Percentiles rank a stretch among this genome's conserved stretches.
phyloP scores from a whole-genome alignment of 306 rosid genomes.

The Elaeagnus macrophylla region DNA sequence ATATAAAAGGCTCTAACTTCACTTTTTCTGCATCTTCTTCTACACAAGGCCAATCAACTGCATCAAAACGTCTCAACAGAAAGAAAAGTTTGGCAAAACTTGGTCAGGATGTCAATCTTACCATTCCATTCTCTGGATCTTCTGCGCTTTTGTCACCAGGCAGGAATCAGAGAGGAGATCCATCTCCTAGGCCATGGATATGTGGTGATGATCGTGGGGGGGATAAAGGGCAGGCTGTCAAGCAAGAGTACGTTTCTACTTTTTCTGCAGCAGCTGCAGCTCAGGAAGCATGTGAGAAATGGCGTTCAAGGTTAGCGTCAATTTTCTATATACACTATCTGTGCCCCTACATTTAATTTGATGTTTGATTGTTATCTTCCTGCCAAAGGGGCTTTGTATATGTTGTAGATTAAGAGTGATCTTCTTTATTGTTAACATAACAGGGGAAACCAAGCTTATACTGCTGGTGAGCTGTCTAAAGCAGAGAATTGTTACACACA shows the following conservation, averaged over 20 bases:
- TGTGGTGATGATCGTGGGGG: conserved; percentile 25
- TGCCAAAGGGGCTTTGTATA: neutral
- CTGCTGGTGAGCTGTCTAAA: conserved; percentile 60
- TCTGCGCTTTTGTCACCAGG: conserved; percentile 40
- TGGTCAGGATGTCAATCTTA: conserved; percentile 45
- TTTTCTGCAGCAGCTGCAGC: conserved; percentile 40
- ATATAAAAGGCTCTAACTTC: conserved; percentile 45
- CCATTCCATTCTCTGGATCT: conserved; percentile 40
- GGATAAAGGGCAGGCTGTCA: conserved; percentile 33
- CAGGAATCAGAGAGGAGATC: conserved; percentile 35
- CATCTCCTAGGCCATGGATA: conserved; percentile 31
- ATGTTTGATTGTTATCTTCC: neutral
- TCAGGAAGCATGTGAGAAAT: conserved; percentile 88
- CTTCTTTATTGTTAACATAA: conserved; percentile 24
- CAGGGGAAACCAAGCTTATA: conserved; percentile 96
- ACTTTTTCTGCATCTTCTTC: conserved; percentile 73
- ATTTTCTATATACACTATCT: conserved; percentile 10
- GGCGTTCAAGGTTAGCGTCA: conserved; percentile 72
- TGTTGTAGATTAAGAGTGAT: conserved; percentile 5
- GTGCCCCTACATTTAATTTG: neutral
- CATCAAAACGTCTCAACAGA: conserved; percentile 52
- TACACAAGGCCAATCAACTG: conserved; percentile 39
- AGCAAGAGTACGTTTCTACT: conserved; percentile 37
- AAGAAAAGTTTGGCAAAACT: conserved; percentile 50
- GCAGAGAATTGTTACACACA: conserved; percentile 80